Conservation (phyloP, 352 stramenopile genomes). For the Globisporangium canariense region DNA sequence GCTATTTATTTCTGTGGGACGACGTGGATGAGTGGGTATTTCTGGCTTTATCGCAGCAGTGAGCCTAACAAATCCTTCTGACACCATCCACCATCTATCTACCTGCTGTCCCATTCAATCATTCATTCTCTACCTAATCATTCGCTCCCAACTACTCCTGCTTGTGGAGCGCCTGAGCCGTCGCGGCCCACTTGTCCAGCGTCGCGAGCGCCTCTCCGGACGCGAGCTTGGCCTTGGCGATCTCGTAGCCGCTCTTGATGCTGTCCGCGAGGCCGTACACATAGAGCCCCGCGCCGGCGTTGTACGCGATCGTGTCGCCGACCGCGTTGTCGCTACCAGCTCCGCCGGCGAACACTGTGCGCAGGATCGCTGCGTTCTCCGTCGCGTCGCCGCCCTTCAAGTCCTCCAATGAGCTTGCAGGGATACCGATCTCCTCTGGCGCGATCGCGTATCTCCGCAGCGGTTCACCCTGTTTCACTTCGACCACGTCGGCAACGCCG, state of each 20-base stretch:
- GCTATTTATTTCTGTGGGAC: slow-evolving; percentile 12
- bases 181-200: slow-evolving; percentile 61
- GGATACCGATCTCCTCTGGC: slow-evolving; percentile 85
- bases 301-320: slow-evolving; percentile 97
- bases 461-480: slow-evolving; percentile 52
- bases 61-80: neutral
- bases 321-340: slow-evolving; percentile 91
- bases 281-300: slow-evolving; percentile 96
- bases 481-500: slow-evolving; percentile 79
- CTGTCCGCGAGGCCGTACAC: slow-evolving; percentile 93
- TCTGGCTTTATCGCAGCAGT: neutral
- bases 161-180: slow-evolving; percentile 49
- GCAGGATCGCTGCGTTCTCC: slow-evolving; percentile 94
- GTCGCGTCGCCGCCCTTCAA: slow-evolving; percentile 93
- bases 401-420: slow-evolving; percentile 89
- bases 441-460: slow-evolving; percentile 43
- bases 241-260: slow-evolving; percentile 85
- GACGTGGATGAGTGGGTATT: slow-evolving; percentile 1
- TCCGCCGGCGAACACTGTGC: slow-evolving; percentile 78
- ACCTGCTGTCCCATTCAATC: neutral
- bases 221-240: slow-evolving; percentile 70
- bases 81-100: neutral
- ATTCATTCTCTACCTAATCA: slow-evolving; percentile 3
- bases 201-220: slow-evolving; percentile 62
- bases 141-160: neutral